A percentile compares a stretch with the other conserved stretches of the same genome.
Evolutionary conservation across 2,329 filamentous ascomycete species (phyloP).

Genomic region (Cytospora leucostoma): DNA sequence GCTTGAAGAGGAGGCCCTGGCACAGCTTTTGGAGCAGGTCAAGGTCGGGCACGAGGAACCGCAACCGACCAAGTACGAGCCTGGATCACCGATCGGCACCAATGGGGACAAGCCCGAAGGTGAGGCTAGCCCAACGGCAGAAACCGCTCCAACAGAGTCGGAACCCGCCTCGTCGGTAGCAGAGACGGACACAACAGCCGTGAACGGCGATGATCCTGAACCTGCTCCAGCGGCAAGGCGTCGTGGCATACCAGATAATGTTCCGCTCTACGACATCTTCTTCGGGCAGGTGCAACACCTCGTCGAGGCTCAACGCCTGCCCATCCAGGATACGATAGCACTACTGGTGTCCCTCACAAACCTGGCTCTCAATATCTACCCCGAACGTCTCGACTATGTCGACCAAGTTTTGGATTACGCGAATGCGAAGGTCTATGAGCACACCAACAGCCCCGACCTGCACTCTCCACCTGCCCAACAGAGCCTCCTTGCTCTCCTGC

Average conservation of each 20-base stretch:
- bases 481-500: slow-evolving; percentile 85
- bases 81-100: slow-evolving; percentile 34
- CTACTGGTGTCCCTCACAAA: slow-evolving; percentile 92
- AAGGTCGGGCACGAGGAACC: slow-evolving; percentile 62
- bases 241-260: slow-evolving; percentile 67
- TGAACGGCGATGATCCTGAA: slow-evolving; percentile 44
- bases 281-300: slow-evolving; percentile 94
- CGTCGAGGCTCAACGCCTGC: slow-evolving; percentile 85
- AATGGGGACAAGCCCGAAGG: slow-evolving; percentile 40
- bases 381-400: slow-evolving; percentile 87
- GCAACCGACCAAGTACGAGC: slow-evolving; percentile 33
- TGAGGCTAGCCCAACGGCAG: slow-evolving; percentile 39
- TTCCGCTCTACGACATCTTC: slow-evolving; percentile 96
- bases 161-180: slow-evolving; percentile 45
- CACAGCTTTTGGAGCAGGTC: slow-evolving; percentile 75
- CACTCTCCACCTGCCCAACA: slow-evolving; percentile 86
- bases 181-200: slow-evolving; percentile 50
- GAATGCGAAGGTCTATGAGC: slow-evolving; percentile 80
- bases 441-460: slow-evolving; percentile 91
- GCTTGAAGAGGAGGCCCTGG: slow-evolving; percentile 81
- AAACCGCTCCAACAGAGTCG: slow-evolving; percentile 35
- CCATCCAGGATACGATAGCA: slow-evolving; percentile 93
- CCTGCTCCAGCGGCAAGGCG: slow-evolving; percentile 39
- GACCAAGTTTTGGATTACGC: slow-evolving; percentile 92
- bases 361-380: slow-evolving; percentile 93